Evolutionary conservation across 805 yeast species (phyloP).

Genomic region (Kodamaea nitidulidarum): DNA sequence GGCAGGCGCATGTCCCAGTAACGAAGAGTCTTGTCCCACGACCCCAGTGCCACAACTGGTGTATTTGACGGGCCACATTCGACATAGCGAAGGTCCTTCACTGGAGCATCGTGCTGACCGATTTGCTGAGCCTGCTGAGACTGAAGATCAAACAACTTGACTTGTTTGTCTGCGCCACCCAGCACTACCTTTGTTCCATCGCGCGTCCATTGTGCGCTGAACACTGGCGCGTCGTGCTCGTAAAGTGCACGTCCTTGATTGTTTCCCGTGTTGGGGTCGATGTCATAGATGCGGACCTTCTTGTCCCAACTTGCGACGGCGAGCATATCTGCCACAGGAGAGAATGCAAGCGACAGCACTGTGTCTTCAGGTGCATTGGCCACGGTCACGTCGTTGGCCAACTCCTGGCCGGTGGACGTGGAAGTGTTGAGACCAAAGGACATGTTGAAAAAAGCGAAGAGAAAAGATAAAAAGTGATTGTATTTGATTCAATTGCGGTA

Average conservation of each 20-base stretch:
- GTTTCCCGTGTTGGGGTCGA: constrained; percentile 63
- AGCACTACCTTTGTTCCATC: constrained; percentile 87
- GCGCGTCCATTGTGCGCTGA: constrained; percentile 73
- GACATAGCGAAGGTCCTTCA: constrained; percentile 68
- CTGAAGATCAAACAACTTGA: constrained; percentile 75
- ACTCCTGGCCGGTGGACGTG: constrained; percentile 51
- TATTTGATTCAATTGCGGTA: too few relatives aligned
- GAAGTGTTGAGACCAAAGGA: constrained; percentile 20
- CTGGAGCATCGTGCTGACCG: constrained; percentile 83
- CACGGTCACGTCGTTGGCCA: constrained; percentile 66
- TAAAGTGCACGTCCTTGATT: constrained; percentile 85
- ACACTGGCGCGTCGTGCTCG: constrained; percentile 86
- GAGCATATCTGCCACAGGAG: constrained; percentile 78
- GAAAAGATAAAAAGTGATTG: background rate
- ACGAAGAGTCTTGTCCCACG: constrained; percentile 93
- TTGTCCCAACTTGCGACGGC: constrained; percentile 93
- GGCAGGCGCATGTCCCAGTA: constrained; percentile 94
- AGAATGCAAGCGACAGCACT: constrained; percentile 75
- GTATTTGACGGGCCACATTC: constrained; percentile 82
- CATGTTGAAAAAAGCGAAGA: constrained; percentile 2
- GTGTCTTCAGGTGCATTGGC: constrained; percentile 91
- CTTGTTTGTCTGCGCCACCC: constrained; percentile 90
- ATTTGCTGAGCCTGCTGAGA: constrained; percentile 79
- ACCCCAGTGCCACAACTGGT: constrained; percentile 82
- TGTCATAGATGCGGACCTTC: constrained; percentile 89